Base-by-base conservation (phyloP, 768 basidiomycete genomes). In the Calvatia gigantea region DNA sequence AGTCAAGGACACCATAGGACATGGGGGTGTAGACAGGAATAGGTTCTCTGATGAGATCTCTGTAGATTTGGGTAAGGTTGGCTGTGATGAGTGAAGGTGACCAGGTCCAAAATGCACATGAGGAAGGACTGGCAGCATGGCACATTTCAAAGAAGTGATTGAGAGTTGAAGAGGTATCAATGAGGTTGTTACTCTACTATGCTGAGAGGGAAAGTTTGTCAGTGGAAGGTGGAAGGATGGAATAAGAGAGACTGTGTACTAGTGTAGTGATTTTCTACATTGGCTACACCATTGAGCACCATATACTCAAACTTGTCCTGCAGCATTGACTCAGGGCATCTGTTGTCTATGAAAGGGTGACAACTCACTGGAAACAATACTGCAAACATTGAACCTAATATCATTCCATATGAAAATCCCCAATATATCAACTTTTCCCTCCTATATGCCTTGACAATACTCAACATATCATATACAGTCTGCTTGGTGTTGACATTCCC, bases 231-330 rank as follows among this genome's bases (percentile, higher is more conserved):
- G 17, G n/a, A 19, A 17, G 27, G 43, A 43, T 11, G 14, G n/a
- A n/a, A n/a, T n/a, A 23, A 17, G 15, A 41, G 29, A 12, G 15
- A 27, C 23, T 2, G 62, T 67, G 19, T 56, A 73, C 75, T 66
- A 11, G 66, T 57, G 51, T 71, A 78, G 53, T 75, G 76, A 44
- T 75, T 62, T 28, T 75, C 71, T 1, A 70, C 61, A 39, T 76
- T 74, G 19, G 69, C 67, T 17, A 75, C 73, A 17, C 74, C 74
- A 43, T 77, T 75, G 19, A 76, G 66, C 6, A 73, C 62, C 15
- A 76, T 8, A 9, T 73, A 68, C 49, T 69, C 73, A 21, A 75
- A 62, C 35, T 73, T 72, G 48, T 73, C 69, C 71, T 76, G 57
- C 4, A 33, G n/a, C n/a, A 29, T 17, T 51, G 4, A 11, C 15